Percentiles rank a stretch among this genome's conserved stretches.
Evolutionary conservation across 371 early-diverging fungal species (phyloP).

Genomic region (Circinella umbellata): DNA sequence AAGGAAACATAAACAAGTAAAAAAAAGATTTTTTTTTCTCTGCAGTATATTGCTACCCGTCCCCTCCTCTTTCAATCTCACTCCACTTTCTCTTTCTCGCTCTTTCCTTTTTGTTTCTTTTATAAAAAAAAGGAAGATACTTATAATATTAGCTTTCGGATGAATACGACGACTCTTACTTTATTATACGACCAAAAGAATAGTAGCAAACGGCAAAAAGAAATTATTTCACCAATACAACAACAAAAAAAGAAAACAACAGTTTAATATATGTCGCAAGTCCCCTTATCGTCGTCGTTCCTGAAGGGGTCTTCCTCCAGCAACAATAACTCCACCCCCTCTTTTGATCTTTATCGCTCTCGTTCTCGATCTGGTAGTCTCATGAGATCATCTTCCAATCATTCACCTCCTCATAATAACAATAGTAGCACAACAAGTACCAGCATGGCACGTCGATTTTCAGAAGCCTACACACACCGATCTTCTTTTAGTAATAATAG

Average conservation of each 20-base stretch:
- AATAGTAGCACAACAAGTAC: no score
- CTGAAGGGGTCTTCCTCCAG: slow-evolving; percentile 12
- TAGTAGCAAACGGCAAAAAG: not conserved
- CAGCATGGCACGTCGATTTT: slow-evolving; percentile 9
- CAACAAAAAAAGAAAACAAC: not conserved
- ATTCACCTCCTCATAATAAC: not conserved
- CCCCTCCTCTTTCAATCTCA: no score
- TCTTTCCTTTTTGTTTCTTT: no score
- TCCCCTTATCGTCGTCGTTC: slow-evolving; percentile 18
- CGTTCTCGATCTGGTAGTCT: slow-evolving; percentile 18
- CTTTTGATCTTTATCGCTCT: slow-evolving; percentile 14
- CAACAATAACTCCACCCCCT: slow-evolving; percentile 16
- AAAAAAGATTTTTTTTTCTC: no score
- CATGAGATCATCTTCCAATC: slow-evolving; percentile 10
- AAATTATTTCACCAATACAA: not conserved
- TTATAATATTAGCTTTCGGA: slow-evolving; percentile 2
- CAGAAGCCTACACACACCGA: slow-evolving; percentile 6
- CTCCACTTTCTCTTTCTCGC: no score
- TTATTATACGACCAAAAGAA: slow-evolving; percentile 3
- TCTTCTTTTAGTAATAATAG: not conserved
- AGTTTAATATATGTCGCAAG: slow-evolving; percentile 14
- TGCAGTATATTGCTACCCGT: no score
- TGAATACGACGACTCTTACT: slow-evolving; percentile 8
- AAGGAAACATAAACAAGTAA: no score
- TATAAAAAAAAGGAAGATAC: not conserved